phyloP scores from a whole-genome alignment of 805 yeast genomes.

The Pichia ethanolica region DNA sequence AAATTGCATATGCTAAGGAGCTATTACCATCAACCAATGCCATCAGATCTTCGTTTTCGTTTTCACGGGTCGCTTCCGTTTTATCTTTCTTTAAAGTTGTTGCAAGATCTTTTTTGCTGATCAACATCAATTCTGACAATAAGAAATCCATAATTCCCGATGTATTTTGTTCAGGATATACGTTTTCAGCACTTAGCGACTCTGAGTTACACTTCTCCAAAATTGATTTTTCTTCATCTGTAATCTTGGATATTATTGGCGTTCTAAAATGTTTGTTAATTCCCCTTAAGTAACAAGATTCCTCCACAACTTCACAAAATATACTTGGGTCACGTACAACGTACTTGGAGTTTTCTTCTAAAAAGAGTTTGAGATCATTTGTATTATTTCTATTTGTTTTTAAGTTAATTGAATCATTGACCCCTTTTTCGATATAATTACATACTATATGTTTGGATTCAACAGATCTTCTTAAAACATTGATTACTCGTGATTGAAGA shows the following conservation, averaged over 20 bases:
- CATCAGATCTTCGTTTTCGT: conserved; percentile 13
- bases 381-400: conserved; percentile 16
- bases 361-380: conserved; percentile 38
- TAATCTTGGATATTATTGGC: conserved; percentile 14
- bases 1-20: conserved; percentile 59
- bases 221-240: conserved; percentile 19
- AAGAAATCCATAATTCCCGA: conserved; percentile 59
- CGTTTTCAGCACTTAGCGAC: too few species aligned
- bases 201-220: not conserved
- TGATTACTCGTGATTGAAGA: conserved; percentile 42
- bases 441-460: conserved; percentile 50
- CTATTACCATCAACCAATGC: conserved; percentile 35
- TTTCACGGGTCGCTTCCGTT: conserved; percentile 18
- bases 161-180: conserved; percentile 13
- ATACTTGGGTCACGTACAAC: conserved; percentile 30
- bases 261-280: conserved; percentile 17
- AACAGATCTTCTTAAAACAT: conserved; percentile 59
- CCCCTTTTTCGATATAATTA: conserved; percentile 42
- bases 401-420: conserved; percentile 34
- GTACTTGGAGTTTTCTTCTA: conserved; percentile 45
- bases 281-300: conserved; percentile 13
- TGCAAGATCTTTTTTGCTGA: conserved; percentile 23
- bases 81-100: conserved; percentile 12
- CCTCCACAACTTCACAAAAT: conserved; percentile 21
- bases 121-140: conserved; percentile 55